phyloP scores from a whole-genome alignment of 495 filamentous ascomycete genomes.

The Xylaria curta region DNA sequence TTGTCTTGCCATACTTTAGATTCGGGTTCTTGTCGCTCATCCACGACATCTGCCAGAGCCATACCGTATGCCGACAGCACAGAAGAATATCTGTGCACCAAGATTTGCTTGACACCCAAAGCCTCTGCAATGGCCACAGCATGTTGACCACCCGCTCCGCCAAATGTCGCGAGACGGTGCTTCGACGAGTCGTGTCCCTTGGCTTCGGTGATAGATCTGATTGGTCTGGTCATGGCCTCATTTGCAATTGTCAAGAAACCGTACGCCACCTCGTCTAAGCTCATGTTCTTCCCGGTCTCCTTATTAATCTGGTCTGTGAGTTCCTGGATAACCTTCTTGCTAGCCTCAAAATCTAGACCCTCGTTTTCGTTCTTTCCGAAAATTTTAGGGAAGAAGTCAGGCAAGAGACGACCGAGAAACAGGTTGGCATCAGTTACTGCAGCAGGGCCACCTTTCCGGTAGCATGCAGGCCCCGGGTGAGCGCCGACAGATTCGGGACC shows the following conservation, averaged over 20 bases:
- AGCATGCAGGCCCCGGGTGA: conserved; percentile 93
- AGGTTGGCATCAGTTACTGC: conserved; percentile 96
- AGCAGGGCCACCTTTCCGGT: conserved; percentile 89
- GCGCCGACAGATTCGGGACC: conserved; percentile 93
- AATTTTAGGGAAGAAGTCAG: conserved; percentile 97
- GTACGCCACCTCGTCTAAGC: conserved; percentile 85
- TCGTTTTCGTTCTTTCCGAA: conserved; percentile 93
- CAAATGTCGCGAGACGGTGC: conserved; percentile 90
- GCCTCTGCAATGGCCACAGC: conserved; percentile 93
- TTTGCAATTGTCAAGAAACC: conserved; percentile 94
- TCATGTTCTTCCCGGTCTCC: conserved; percentile 73
- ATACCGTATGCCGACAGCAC: conserved; percentile 97
- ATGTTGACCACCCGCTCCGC: conserved; percentile 94
- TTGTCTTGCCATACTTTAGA: conserved; percentile 76
- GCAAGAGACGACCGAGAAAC: conserved; percentile 79
- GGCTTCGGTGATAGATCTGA: conserved; percentile 89
- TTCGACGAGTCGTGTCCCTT: conserved; percentile 91
- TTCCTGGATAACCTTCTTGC: conserved; percentile 76
- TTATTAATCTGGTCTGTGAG: conserved; percentile 79
- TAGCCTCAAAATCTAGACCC: conserved; percentile 79
- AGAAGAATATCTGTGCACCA: conserved; percentile 91
- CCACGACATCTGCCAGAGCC: conserved; percentile 93
- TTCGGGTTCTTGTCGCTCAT: conserved; percentile 89
- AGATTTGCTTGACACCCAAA: conserved; percentile 83
- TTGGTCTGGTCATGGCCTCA: conserved; percentile 93